phyloP scores from a whole-genome alignment of 2,329 filamentous ascomycete species.

The Triangularia verruculosa region DNA sequence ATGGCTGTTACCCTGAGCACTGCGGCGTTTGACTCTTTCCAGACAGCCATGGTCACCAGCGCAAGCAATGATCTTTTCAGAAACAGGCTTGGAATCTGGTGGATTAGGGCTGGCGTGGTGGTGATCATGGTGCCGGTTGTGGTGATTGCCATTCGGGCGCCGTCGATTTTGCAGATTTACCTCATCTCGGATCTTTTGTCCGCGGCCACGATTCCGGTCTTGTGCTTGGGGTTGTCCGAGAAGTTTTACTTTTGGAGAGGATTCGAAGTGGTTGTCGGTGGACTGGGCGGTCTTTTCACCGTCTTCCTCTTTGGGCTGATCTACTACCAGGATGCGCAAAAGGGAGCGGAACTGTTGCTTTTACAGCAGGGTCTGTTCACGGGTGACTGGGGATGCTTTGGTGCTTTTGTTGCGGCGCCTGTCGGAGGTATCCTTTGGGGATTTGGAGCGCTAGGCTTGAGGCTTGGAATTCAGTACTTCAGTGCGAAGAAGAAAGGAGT shows the following conservation, averaged over 20 bases:
- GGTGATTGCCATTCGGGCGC: constrained; percentile 69
- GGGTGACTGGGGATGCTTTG: constrained; percentile 78
- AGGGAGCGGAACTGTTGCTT: constrained; percentile 66
- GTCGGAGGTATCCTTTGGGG: constrained; percentile 73
- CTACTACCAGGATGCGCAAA: constrained; percentile 66
- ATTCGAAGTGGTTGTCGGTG: constrained; percentile 75
- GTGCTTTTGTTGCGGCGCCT: constrained; percentile 77
- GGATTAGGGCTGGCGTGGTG: constrained; percentile 66
- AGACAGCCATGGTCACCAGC: constrained; percentile 81
- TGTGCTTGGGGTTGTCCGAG: constrained; percentile 69
- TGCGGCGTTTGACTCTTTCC: constrained; percentile 75
- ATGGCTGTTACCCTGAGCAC: constrained; percentile 77
- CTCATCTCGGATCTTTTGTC: constrained; percentile 78
- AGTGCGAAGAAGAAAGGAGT: constrained; percentile 55
- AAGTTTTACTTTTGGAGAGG: constrained; percentile 71
- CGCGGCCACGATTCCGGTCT: constrained; percentile 69
- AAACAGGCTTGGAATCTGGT: constrained; percentile 74
- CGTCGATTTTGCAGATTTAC: constrained; percentile 76
- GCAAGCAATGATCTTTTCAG: constrained; percentile 82
- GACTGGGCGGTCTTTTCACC: constrained; percentile 71
- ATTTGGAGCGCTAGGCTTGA: constrained; percentile 57
- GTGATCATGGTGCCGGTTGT: constrained; percentile 71
- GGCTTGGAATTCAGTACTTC: constrained; percentile 58
- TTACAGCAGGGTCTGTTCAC: constrained; percentile 71
- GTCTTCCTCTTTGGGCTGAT: constrained; percentile 79